Base-by-base conservation (phyloP, 176 grass and related monocot species). In the Calamus simplicifolius region DNA sequence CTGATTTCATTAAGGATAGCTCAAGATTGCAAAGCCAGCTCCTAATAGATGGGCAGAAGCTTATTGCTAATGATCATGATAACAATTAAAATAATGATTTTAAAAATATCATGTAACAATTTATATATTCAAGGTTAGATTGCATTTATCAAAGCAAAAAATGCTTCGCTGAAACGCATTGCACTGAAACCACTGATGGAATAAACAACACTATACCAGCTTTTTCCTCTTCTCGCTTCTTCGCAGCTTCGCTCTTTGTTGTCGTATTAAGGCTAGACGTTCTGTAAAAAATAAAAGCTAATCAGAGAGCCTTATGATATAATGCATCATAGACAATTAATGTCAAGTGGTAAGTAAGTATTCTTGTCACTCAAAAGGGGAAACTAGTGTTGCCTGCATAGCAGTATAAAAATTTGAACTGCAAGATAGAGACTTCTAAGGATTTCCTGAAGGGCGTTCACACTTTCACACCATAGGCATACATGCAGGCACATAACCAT, bases 221-320 rank as follows among this genome's bases (percentile, higher is more conserved):
- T 35, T 68, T 68, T 68, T 68, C 52, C 28, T 68, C 65, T 14
- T 68, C 65, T 16, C 65, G 25, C 17, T 68, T 68, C 27, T 68
- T 68, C 56, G 65, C 50, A 56, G 65, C 65, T 56, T 68, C 65
- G 16, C 52, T 43, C 65, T 68, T 38, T 68, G 65, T 68, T 68
- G 65, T 25, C 65, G 65, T 55, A 68, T 48, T 56, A 68, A 56
- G 4, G 65, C 52, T 56, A 68, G 18, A 12, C 65, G 65, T 29
- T 68, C 65, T 68, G 7, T 2, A 27, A 4, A 65, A 51, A 16
- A 52, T 51, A 29, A 52, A 18, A 66, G 51, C 19, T 12, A 17
- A 48, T 31, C 5, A 29, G 70, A 29, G 70, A 73, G n/a, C 35
- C 16, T 58, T 29, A 79, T 35, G 8, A 57, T n/a, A 29, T 8